Conservation (phyloP, 2,329 filamentous ascomycete species). For the Beauveria sp. region DNA sequence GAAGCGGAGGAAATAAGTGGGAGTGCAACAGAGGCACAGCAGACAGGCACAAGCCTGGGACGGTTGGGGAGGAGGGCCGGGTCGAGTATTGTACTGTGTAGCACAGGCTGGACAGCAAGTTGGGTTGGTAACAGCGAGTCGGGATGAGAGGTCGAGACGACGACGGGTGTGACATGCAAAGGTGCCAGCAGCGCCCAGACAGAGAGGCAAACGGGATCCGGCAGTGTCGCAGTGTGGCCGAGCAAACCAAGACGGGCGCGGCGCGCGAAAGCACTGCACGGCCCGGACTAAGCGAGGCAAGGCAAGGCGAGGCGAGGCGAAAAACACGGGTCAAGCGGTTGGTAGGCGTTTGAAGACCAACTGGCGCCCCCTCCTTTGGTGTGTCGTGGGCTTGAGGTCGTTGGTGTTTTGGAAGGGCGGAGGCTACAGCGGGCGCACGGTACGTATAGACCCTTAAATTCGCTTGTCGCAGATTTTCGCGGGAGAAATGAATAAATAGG, state of each 20-base stretch:
- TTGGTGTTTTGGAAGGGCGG: constrained; percentile 4
- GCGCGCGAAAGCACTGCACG: not conserved
- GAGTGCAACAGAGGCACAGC: not conserved
- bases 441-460: not conserved
- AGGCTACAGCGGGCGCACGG: not conserved
- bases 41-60: not conserved
- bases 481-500: not conserved
- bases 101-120: constrained; percentile 3
- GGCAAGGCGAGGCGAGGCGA: not conserved
- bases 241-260: not conserved
- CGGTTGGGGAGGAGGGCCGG: constrained; percentile 6
- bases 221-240: not conserved
- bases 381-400: not conserved
- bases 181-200: not conserved
- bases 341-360: not conserved
- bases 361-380: constrained; percentile 3
- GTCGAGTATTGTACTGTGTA: constrained; percentile 4
- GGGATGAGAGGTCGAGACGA: not conserved
- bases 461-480: not conserved
- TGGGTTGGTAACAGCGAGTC: not conserved
- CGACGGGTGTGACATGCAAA: not conserved
- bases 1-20: not conserved
- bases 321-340: constrained; percentile 1
- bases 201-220: not conserved
- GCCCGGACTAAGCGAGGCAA: not conserved